Percentiles rank a stretch among this genome's conserved stretches.
Evolutionary conservation across 2,329 filamentous ascomycete genomes (phyloP).

Genomic region (Didymella lethalis): DNA sequence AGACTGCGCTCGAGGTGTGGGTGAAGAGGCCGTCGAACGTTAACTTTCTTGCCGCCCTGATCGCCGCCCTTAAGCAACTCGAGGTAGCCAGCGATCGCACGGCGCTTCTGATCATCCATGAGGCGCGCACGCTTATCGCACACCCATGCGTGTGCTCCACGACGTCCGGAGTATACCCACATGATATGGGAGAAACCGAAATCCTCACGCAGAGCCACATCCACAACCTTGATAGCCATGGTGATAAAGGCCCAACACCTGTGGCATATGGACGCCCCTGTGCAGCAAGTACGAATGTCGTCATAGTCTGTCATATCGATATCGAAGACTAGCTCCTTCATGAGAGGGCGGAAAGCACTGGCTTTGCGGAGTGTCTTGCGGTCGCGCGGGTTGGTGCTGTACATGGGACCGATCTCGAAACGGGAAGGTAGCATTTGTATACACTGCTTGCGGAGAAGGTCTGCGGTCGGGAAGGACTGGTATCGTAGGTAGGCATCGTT

Average conservation of each 20-base stretch:
- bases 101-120: slow-evolving; percentile 85
- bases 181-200: slow-evolving; percentile 97
- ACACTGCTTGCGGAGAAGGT: slow-evolving; percentile 87
- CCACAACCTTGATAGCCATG: slow-evolving; percentile 95
- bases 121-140: slow-evolving; percentile 86
- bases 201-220: slow-evolving; percentile 85
- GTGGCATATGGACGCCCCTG: slow-evolving; percentile 88
- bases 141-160: slow-evolving; percentile 98
- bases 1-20: slow-evolving; percentile 89
- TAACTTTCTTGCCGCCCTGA: slow-evolving; percentile 86
- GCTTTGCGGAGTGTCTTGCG: slow-evolving; percentile 85
- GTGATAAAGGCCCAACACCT: slow-evolving; percentile 98
- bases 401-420: slow-evolving; percentile 98
- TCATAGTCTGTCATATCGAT: slow-evolving; percentile 99
- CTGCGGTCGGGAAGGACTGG: slow-evolving; percentile 76
- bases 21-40: slow-evolving; percentile 83
- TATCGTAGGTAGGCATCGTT: slow-evolving; percentile 94
- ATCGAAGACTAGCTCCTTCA: slow-evolving; percentile 98
- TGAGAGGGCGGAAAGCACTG: slow-evolving; percentile 81
- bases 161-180: slow-evolving; percentile 97
- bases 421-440: slow-evolving; percentile 86
- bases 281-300: slow-evolving; percentile 93
- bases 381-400: slow-evolving; percentile 91
- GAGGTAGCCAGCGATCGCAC: slow-evolving; percentile 86
- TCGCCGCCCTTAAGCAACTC: slow-evolving; percentile 88